phyloP scores from a whole-genome alignment of 2,329 filamentous ascomycete species.

The Aspergillus ochraceus region DNA sequence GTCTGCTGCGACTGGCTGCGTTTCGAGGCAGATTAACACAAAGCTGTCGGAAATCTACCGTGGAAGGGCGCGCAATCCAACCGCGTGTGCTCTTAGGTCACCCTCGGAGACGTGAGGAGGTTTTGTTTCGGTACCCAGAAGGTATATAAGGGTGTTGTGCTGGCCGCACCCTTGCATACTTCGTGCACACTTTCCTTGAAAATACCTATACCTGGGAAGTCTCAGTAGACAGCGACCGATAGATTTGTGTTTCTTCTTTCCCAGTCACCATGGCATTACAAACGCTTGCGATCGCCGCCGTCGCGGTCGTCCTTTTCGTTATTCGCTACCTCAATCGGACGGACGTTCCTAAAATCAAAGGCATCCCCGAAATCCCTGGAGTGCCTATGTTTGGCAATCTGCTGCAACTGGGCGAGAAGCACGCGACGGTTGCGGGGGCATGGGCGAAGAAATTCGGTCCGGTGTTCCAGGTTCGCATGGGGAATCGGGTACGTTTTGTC shows the following conservation, averaged over 20 bases:
- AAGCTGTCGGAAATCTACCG: slow-evolving; percentile 16
- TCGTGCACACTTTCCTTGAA: not conserved
- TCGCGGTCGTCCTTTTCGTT: slow-evolving; percentile 40
- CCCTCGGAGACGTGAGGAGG: not conserved
- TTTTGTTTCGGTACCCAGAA: not conserved
- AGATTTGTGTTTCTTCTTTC: not conserved
- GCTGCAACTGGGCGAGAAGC: slow-evolving; percentile 58
- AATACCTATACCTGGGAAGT: not conserved
- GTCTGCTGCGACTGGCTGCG: not conserved
- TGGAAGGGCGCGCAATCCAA: not conserved
- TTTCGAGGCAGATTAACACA: not conserved
- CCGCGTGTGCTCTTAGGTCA: not conserved
- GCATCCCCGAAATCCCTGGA: slow-evolving; percentile 61
- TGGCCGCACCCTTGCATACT: not conserved
- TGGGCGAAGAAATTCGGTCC: slow-evolving; percentile 63
- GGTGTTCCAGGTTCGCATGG: slow-evolving; percentile 67
- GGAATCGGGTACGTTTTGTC: slow-evolving; percentile 56
- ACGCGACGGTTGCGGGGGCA: slow-evolving; percentile 55
- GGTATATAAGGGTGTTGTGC: not conserved
- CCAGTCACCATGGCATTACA: slow-evolving; percentile 28
- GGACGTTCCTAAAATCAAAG: slow-evolving; percentile 61
- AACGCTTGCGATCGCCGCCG: slow-evolving; percentile 31
- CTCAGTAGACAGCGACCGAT: not conserved
- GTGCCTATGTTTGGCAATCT: slow-evolving; percentile 65
- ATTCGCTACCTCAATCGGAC: slow-evolving; percentile 50